Percentiles rank a stretch among this genome's conserved stretches.
These are phyloP conservation scores for Schizonepeta tenuifolia DNA, from an alignment of 257 asterid genomes.

Conservation along the genomic window DNA sequence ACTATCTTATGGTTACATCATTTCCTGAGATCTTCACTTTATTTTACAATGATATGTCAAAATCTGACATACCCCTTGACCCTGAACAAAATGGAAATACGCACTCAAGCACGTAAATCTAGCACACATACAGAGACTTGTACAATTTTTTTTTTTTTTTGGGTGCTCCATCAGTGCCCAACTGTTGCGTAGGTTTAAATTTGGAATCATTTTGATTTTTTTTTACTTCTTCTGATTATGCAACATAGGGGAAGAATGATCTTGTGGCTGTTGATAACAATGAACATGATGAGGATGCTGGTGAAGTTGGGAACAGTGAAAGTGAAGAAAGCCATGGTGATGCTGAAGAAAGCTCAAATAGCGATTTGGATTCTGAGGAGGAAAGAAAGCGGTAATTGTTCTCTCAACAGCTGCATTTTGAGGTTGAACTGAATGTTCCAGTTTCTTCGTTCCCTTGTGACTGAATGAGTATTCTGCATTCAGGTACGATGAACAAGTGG, in stretches of 20 bases:
- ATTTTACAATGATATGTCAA: not conserved
- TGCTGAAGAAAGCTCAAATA: conserved; percentile 47
- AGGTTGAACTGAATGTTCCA: conserved; percentile 11
- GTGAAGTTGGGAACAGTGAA: conserved; percentile 58
- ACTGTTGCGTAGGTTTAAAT: not conserved
- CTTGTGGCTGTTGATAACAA: conserved; percentile 78
- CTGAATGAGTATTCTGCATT: conserved; percentile 33
- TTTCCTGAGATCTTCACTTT: not conserved
- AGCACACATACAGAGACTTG: not conserved
- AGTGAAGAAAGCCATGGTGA: conserved; percentile 55
- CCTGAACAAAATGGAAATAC: not conserved
- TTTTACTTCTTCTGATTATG: conserved; percentile 2
- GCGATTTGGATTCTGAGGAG: conserved; percentile 91
- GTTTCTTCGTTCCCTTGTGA: not conserved
- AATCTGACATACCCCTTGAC: not conserved
- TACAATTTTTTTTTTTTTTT: too few relatives aligned
- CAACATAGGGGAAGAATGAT: conserved; percentile 73
- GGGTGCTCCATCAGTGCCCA: not conserved
- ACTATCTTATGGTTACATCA: not conserved
- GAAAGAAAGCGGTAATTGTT: conserved; percentile 66
- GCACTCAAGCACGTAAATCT: not conserved
- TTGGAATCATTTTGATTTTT: not conserved
- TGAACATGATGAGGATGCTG: conserved; percentile 67
- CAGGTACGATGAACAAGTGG: conserved; percentile 79
- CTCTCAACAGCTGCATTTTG: conserved; percentile 16